phyloP scores from a whole-genome alignment of 1,284 basidiomycete species.

The Cryptococcus neoformans region DNA sequence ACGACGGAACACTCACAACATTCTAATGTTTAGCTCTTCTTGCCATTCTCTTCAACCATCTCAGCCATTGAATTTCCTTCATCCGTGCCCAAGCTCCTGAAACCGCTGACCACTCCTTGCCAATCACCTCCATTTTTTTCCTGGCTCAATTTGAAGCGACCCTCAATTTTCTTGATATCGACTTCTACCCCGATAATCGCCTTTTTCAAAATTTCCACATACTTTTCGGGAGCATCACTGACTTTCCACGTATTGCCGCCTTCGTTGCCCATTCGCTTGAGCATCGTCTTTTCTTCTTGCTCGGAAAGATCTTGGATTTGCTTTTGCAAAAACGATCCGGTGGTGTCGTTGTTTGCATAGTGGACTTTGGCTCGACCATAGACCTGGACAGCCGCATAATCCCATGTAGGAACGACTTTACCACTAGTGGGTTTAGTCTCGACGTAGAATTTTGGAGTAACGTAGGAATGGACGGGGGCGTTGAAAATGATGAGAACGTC shows the following conservation, averaged over 20 bases:
- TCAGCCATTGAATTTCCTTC: slow-evolving; percentile 36
- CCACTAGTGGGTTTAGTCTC: slow-evolving; percentile 44
- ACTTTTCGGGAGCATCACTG: slow-evolving; percentile 44
- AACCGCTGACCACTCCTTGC: slow-evolving; percentile 46
- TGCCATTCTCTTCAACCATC: slow-evolving; percentile 33
- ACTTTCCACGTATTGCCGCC: slow-evolving; percentile 42
- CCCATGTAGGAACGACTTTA: slow-evolving; percentile 50
- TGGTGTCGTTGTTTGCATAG: slow-evolving; percentile 17
- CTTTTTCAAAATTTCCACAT: slow-evolving; percentile 47
- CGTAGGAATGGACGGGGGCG: slow-evolving; percentile 41
- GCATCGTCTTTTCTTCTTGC: slow-evolving; percentile 21
- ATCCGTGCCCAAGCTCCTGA: slow-evolving; percentile 29
- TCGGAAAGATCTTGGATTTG: slow-evolving; percentile 39
- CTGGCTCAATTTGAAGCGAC: slow-evolving; percentile 50
- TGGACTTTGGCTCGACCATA: slow-evolving; percentile 41
- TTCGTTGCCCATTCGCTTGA: slow-evolving; percentile 29
- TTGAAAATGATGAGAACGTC: slow-evolving; percentile 48
- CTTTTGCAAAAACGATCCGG: slow-evolving; percentile 26
- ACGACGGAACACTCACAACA: too few species aligned
- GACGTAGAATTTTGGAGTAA: slow-evolving; percentile 46
- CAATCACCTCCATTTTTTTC: slow-evolving; percentile 46
- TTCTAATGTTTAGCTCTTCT: too few species aligned
- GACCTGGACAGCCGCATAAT: slow-evolving; percentile 48
- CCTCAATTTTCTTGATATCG: slow-evolving; percentile 43
- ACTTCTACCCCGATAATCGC: slow-evolving; percentile 51